Base-by-base conservation (phyloP, 202 grass and related monocot species). In the Zizania palustris region DNA sequence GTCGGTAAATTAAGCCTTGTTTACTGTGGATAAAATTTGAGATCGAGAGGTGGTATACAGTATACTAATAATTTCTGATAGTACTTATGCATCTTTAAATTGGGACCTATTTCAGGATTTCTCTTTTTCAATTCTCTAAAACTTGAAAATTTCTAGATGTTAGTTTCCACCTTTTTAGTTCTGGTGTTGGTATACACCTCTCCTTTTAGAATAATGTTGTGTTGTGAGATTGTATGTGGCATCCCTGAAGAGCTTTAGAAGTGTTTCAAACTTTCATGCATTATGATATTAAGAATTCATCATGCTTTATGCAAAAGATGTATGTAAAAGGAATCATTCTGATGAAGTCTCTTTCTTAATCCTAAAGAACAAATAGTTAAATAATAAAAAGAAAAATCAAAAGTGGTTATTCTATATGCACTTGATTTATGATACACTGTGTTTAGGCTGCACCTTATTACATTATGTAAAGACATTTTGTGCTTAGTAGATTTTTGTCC, bases 401-500 rank as follows among this genome's bases (percentile, higher is more conserved):
- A 28, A 28, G 28, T 56, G 35, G 43, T 55, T 9, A 60, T 69
- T 79, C 15, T 11, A 11, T 28, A 28, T 36, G 11, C 8, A 34
- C 19, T 64, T 56, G 4, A 0, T 55, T 79, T 42, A 55, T 64
- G 33, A 51, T 11, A 48, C 65, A 65, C 36, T 74, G 39, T 58
- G 28, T 28, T 49, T 13, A 11, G 59, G 22, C 38, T 67, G 50
- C 19, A 16, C 9, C 59, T 48, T 61, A 45, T 77, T 14, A 18
- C 59, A 1, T 61, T 7, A 13, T 43, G 22, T 72, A 62, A 33
- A 61, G 51, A 59, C 62, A 43, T 76, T 15, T 71, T 48, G 33
- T 54, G n/a, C 7, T 80, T 13, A 78, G 6, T 72, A 72, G 43
- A 59, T 71, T 18, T 66, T 59, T 16, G 8, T 65, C 19, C 6